Evolutionary conservation across 495 filamentous ascomycete species (phyloP).

Genomic region (Schizothecium vesticola): DNA sequence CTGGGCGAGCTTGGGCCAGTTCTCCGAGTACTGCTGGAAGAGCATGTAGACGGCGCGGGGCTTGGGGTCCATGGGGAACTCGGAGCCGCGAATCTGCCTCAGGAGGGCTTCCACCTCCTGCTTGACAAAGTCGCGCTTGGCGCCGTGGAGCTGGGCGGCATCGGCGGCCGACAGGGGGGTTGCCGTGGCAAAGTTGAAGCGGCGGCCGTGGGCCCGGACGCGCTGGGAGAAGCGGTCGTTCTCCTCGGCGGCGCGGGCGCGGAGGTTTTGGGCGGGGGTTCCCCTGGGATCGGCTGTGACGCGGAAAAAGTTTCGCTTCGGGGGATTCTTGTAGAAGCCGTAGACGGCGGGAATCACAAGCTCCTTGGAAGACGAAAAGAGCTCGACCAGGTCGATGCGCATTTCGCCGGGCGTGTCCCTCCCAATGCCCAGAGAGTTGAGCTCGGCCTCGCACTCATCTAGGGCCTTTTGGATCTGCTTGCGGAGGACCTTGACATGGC

Average conservation of each 20-base stretch:
- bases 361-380: conserved; percentile 34
- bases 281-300: conserved; percentile 31
- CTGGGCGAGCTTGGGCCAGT: conserved; percentile 37
- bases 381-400: conserved; percentile 35
- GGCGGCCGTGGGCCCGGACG: conserved; percentile 34
- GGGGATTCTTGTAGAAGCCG: conserved; percentile 39
- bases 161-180: conserved; percentile 3
- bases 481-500: conserved; percentile 30
- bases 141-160: background rate
- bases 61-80: conserved; percentile 38
- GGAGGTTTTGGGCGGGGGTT: conserved; percentile 37
- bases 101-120: conserved; percentile 34
- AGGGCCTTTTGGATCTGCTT: conserved; percentile 35
- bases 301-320: conserved; percentile 36
- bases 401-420: conserved; percentile 36
- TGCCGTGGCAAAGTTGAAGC: conserved; percentile 27
- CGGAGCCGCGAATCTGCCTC: conserved; percentile 35
- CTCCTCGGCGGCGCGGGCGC: conserved; percentile 37
- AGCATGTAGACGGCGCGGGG: conserved; percentile 40
- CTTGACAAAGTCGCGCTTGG: conserved; percentile 31
- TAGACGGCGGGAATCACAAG: conserved; percentile 37
- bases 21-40: conserved; percentile 36
- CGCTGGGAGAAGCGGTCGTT: conserved; percentile 34
- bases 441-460: conserved; percentile 34
- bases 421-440: conserved; percentile 32